phyloP scores from a whole-genome alignment of 805 yeast genomes.

The Candida mattraensis region DNA sequence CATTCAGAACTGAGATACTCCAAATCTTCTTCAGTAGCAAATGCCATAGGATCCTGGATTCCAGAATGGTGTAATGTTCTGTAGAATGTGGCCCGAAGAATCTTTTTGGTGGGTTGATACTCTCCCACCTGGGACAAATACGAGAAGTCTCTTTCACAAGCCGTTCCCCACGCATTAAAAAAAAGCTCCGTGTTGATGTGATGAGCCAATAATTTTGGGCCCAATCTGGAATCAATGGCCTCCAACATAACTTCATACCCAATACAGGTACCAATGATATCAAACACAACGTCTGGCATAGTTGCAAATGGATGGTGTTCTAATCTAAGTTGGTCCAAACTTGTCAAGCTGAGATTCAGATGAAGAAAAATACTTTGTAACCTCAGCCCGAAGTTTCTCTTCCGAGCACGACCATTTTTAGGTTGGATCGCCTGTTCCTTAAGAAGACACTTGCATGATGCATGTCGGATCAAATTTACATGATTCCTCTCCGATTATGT shows the following conservation, averaged over 20 bases:
- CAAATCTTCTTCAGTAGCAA: constrained; percentile 30
- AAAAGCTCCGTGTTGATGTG: constrained; percentile 18
- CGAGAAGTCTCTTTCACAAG: constrained; percentile 82
- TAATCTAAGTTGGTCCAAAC: background rate
- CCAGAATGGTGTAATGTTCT: constrained; percentile 30
- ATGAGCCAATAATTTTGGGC: constrained; percentile 15
- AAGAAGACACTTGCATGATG: too few species aligned
- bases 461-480: too few species aligned
- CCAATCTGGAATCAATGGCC: constrained; percentile 25
- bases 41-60: constrained; percentile 27
- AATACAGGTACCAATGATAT: constrained; percentile 29
- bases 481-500: too few species aligned
- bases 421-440: too few species aligned
- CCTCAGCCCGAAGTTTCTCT: too few species aligned
- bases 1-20: constrained; percentile 26
- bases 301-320: background rate
- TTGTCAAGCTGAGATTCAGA: background rate
- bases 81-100: constrained; percentile 30
- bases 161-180: constrained; percentile 35
- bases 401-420: too few species aligned
- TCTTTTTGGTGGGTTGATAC: constrained; percentile 27
- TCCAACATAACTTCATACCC: constrained; percentile 24
- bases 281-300: constrained; percentile 31
- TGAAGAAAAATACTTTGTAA: background rate
- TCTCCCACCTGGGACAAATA: constrained; percentile 28